Evolutionary conservation across 192 early-diverging fungal genomes (phyloP).

Genomic region (Linnemannia zychae): DNA sequence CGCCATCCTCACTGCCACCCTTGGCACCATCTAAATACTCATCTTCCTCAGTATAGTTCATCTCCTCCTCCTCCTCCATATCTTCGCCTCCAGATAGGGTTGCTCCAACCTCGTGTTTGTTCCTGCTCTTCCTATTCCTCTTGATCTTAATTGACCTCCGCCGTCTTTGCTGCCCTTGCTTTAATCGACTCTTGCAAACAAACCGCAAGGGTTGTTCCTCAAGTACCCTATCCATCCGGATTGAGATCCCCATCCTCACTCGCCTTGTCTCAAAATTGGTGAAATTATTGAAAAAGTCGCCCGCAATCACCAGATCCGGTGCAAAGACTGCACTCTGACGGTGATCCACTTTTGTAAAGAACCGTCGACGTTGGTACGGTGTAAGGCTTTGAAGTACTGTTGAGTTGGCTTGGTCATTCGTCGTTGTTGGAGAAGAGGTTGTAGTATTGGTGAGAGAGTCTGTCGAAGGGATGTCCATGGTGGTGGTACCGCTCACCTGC

Average conservation of each 20-base stretch:
- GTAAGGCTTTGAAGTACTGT: not conserved
- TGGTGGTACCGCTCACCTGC: not conserved
- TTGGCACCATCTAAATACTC: not conserved
- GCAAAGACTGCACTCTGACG: constrained; percentile 29
- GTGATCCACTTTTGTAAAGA: constrained; percentile 22
- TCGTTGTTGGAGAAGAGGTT: not conserved
- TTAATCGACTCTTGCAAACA: constrained; percentile 45
- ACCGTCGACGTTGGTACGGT: constrained; percentile 32
- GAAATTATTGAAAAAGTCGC: constrained; percentile 61
- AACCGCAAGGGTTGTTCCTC: constrained; percentile 52
- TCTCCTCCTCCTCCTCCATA: not conserved
- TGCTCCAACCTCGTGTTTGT: not conserved
- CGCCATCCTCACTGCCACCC: not conserved
- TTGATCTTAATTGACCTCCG: not conserved
- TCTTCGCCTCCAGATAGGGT: not conserved
- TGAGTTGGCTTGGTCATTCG: not conserved
- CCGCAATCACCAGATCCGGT: constrained; percentile 38
- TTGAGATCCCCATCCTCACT: constrained; percentile 49
- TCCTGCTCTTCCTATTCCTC: not conserved
- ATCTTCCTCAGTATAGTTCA: not conserved
- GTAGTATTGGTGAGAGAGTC: not conserved
- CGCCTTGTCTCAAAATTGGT: constrained; percentile 49
- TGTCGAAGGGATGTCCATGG: not conserved
- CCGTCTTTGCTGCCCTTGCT: not conserved
- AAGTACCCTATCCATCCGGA: constrained; percentile 41